A percentile compares a stretch with the other conserved stretches of the same genome.
These are phyloP conservation scores for Lophium mytilinum DNA, from an alignment of 495 filamentous ascomycete species.

Conservation along the genomic window DNA sequence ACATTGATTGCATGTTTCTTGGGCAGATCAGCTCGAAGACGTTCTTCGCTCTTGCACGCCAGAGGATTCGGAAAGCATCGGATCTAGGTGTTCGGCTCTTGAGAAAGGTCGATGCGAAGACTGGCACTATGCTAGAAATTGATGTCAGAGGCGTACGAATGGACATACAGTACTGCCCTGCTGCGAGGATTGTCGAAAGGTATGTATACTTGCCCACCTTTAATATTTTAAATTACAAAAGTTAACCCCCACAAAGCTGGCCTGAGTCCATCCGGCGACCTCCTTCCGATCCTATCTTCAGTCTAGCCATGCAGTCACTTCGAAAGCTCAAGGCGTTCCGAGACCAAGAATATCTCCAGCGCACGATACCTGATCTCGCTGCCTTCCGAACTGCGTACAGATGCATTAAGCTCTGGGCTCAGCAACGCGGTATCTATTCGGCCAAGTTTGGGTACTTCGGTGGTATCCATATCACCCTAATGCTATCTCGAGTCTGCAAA, in stretches of 20 bases:
- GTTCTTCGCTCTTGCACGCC: slow-evolving; percentile 47
- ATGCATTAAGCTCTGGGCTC: slow-evolving; percentile 48
- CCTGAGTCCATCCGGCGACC: slow-evolving; percentile 21
- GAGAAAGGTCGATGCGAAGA: slow-evolving; percentile 43
- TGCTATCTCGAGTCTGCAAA: slow-evolving; percentile 48
- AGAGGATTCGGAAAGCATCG: slow-evolving; percentile 39
- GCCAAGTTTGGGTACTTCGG: slow-evolving; percentile 50
- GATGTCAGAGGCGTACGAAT: slow-evolving; percentile 42
- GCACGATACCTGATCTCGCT: slow-evolving; percentile 43
- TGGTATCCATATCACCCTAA: slow-evolving; percentile 50
- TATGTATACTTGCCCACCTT: slow-evolving; percentile 4
- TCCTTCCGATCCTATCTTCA: slow-evolving; percentile 39
- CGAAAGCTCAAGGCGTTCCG: slow-evolving; percentile 48
- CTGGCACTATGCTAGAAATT: slow-evolving; percentile 49
- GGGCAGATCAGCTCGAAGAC: slow-evolving; percentile 46
- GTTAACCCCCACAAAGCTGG: slow-evolving; percentile 29
- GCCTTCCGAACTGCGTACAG: slow-evolving; percentile 46
- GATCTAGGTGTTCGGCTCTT: slow-evolving; percentile 40
- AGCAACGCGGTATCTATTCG: slow-evolving; percentile 47
- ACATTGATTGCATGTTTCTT: slow-evolving; percentile 52
- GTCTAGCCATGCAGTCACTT: slow-evolving; percentile 40
- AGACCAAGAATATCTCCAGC: slow-evolving; percentile 46
- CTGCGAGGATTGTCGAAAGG: slow-evolving; percentile 39
- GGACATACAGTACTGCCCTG: slow-evolving; percentile 53
- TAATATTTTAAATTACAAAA: background rate